Base-by-base conservation (phyloP, 1,139 yeast species). In the Hyphopichia wangnamkhiaoensis region DNA sequence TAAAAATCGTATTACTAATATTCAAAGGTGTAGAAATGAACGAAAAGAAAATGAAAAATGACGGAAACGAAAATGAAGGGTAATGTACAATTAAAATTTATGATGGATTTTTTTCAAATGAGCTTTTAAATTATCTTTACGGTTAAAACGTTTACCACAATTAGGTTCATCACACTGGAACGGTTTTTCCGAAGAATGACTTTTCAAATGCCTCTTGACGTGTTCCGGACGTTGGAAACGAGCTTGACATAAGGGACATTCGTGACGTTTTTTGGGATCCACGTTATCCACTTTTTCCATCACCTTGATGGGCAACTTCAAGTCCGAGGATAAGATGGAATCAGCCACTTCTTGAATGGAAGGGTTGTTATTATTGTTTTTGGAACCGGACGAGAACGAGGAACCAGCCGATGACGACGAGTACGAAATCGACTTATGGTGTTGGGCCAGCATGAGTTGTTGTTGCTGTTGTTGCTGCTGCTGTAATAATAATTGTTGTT, bases 201-300 rank as follows among this genome's bases (percentile, higher is more conserved):
- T 80, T 53, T 94, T 76, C 79, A 85, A 72, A 59, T 91, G 98
- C 54, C 98, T 75, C 58, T 89, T 87, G 40, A 91, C 88, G 67
- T 93, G 96, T 55, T 93, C 96, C 26, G 94, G 91, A 44, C 98
- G 74, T 58, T 88, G 91, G 71, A 91, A 91, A 38, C 79, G 63
- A 37, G 84, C 77, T 38, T 77, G 79, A 53, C 95, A 83, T 44
- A 89, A 70, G n/a, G 86, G 84, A 67, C 97, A 90, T 49, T 75
- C 75, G 61, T 86, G 91, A 37, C 73, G 70, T 58, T 80, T 82
- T 48, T 80, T 82, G 37, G 84, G 84, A 51, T 76, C 81, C 34
- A 58, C 61, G n/a, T 59, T 48, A 37, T 65, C 59, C 20, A 61
- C 52, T 40, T 59, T 58, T 33, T 58, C 59, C n/a, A 41, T 33